Percentiles rank a stretch among this genome's conserved stretches.
Evolutionary conservation across 140 eudicot species (phyloP).

Genomic region (Bidens hawaiensis): DNA sequence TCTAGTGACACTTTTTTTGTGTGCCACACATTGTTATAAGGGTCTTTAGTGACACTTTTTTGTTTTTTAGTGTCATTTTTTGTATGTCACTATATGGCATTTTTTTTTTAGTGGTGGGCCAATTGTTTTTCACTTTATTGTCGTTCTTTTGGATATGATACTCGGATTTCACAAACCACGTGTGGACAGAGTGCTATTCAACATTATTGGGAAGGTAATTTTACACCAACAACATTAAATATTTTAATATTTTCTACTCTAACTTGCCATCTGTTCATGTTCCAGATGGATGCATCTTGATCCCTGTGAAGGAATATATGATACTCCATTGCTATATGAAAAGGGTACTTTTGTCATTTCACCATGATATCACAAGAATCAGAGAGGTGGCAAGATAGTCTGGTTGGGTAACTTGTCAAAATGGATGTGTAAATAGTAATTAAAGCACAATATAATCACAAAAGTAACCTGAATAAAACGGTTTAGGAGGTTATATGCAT

Average conservation of each 20-base stretch:
- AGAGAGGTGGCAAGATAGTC: neutral
- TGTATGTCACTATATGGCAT: too few species aligned
- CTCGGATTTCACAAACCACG: constrained; percentile 90
- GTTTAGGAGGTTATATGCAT: neutral
- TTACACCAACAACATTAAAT: constrained; percentile 1
- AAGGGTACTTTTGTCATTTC: constrained; percentile 58
- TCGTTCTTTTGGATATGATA: constrained; percentile 81
- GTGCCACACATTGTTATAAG: too few species aligned
- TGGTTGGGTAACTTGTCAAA: neutral
- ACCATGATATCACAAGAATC: neutral
- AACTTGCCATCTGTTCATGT: neutral
- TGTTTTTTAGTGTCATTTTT: too few species aligned
- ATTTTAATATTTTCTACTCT: neutral
- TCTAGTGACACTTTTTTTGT: too few species aligned
- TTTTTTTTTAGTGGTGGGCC: too few species aligned
- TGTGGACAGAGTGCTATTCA: constrained; percentile 97
- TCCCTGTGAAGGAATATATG: too few species aligned
- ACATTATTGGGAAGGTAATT: constrained; percentile 65
- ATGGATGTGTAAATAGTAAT: neutral
- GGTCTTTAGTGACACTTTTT: too few species aligned
- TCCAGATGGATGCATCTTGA: too few species aligned
- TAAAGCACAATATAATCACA: neutral
- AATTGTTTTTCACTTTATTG: constrained; percentile 96
- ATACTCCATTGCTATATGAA: constrained; percentile 86
- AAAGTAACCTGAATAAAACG: too few species aligned